phyloP scores from a whole-genome alignment of 2,329 filamentous ascomycete genomes.

The Aspergillus amoenus region DNA sequence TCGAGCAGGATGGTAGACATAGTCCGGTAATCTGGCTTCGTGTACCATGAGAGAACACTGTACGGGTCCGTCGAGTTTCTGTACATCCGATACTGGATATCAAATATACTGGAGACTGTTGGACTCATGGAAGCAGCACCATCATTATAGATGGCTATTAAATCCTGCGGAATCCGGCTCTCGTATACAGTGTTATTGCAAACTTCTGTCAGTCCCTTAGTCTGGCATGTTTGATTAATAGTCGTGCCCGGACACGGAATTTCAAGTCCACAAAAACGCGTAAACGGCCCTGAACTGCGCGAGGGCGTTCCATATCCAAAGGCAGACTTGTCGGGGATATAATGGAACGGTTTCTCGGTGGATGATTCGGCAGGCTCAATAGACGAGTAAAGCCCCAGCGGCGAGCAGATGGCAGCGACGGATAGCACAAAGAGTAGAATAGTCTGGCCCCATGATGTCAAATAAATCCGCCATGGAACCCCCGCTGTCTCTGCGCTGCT shows the following conservation, averaged over 20 bases:
- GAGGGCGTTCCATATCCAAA: slow-evolving; percentile 43
- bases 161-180: slow-evolving; percentile 33
- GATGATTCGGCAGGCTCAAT: slow-evolving; percentile 24
- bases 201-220: background rate
- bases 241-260: slow-evolving; percentile 16
- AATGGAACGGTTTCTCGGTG: slow-evolving; percentile 33
- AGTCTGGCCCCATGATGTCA: background rate
- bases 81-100: slow-evolving; percentile 37
- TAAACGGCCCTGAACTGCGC: slow-evolving; percentile 32
- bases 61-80: background rate
- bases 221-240: background rate
- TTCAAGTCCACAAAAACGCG: background rate
- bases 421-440: slow-evolving; percentile 31
- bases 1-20: slow-evolving; percentile 34
- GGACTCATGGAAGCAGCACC: slow-evolving; percentile 22
- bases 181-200: slow-evolving; percentile 27
- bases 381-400: slow-evolving; percentile 47
- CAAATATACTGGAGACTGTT: slow-evolving; percentile 45
- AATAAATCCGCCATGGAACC: slow-evolving; percentile 23
- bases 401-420: slow-evolving; percentile 48
- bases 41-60: slow-evolving; percentile 16
- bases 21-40: slow-evolving; percentile 27
- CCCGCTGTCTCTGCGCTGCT: slow-evolving; percentile 36
- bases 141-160: slow-evolving; percentile 41
- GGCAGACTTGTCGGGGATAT: slow-evolving; percentile 37